Base-by-base conservation (phyloP, 164 flowering plant species). In the Cinnamomum chago region DNA sequence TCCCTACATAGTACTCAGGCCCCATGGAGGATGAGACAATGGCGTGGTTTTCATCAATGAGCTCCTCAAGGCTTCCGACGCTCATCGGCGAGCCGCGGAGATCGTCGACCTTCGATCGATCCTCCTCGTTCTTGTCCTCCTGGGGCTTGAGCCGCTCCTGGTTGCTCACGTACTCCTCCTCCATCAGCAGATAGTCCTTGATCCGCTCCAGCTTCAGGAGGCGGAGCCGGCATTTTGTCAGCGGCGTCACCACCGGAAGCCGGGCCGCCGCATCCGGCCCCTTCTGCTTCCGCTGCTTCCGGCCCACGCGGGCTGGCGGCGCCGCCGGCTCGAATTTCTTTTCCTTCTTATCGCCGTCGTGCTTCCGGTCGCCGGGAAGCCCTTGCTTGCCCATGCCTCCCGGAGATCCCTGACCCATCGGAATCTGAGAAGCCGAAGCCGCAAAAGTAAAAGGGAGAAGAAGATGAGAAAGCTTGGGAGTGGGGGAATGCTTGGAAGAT, bases 261-360 rank as follows among this genome's bases (percentile, higher is more conserved):
- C 84, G 73, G 0, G 86, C 84, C 0, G 86, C 86, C 15, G 86
- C 79, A 50, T 83, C 86, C 1, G 86, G 69, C 6, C 86, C 86
- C 62, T 79, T 77, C 50, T 81, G 84, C 77, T 81, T 81, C 17
- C 86, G 81, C 62, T 83, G 82, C 50, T 83, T 83, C 9, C 86
- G 84, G 75, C 86, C 86, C 62, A 83, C 84, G 3, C 86, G 82
- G 14, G 84, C 24, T 2, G 86, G 86, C 13, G 86, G 82, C 1
- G 86, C 82, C 11, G 86, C 70, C 20, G 82, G 84, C n/a, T 83
- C 85, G 74, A 79, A 83, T 65, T 83, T 83, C 77, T 81, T 83
- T 55, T 83, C 85, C 35, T 65, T 73, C 65, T 83, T 81, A 55
- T 83, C 81, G 64, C 80, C 79, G 33, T 81, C 83, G 55, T 67